Percentiles rank a stretch among this genome's conserved stretches.
Evolutionary conservation across 805 yeast genomes (phyloP).

Genomic region (Teunomyces funiuensis): DNA sequence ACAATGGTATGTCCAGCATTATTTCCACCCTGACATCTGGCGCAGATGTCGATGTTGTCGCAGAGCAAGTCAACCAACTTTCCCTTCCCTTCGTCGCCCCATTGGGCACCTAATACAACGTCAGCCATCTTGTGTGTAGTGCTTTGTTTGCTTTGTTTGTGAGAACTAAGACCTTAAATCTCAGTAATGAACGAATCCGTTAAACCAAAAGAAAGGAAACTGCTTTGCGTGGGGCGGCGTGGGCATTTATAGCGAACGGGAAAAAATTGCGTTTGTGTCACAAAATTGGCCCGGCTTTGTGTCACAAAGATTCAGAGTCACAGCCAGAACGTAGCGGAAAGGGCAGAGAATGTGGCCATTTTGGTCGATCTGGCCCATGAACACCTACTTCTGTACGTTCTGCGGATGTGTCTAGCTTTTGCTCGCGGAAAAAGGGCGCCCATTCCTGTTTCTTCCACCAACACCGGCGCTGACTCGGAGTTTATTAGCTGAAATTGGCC

Average conservation of each 20-base stretch:
- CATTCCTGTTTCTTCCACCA: too few species aligned
- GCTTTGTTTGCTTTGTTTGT: neutral
- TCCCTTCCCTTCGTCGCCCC: conserved; percentile 99
- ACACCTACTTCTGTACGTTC: too few species aligned
- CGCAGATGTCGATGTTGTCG: conserved; percentile 94
- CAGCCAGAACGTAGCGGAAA: too few species aligned
- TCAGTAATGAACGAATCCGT: conserved; percentile 30
- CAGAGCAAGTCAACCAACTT: conserved; percentile 93
- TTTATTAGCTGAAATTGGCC: neutral
- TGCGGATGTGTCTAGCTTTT: too few species aligned
- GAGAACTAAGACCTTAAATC: conserved; percentile 4
- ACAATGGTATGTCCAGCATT: conserved; percentile 99
- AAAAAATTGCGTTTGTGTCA: too few species aligned
- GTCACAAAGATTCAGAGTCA: neutral
- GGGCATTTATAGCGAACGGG: too few species aligned
- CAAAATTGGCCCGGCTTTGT: too few species aligned
- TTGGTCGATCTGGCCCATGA: too few species aligned
- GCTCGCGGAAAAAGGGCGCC: too few species aligned
- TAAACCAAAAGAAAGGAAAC: conserved; percentile 18
- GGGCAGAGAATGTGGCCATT: too few species aligned
- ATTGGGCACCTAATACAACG: conserved; percentile 96
- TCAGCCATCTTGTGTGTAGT: conserved; percentile 56
- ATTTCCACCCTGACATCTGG: conserved; percentile 98
- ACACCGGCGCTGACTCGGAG: neutral
- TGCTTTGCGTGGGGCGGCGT: too few species aligned